phyloP scores from a whole-genome alignment of 2,329 filamentous ascomycete species.

The Iodosphaeria phyllophila region DNA sequence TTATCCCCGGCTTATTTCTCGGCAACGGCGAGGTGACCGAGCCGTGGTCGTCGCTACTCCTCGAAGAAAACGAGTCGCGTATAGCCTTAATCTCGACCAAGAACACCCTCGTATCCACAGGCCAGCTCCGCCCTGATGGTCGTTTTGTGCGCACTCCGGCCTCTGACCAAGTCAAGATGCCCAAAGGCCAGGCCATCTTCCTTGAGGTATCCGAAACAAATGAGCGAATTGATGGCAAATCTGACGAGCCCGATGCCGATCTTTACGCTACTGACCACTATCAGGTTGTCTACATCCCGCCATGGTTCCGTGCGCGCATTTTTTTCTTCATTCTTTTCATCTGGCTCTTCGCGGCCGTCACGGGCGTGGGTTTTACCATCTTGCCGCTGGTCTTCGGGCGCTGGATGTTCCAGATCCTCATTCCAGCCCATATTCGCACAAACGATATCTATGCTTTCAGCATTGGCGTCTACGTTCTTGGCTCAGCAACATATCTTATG shows the following conservation, averaged over 20 bases:
- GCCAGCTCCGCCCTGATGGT: constrained; percentile 49
- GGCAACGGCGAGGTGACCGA: constrained; percentile 26
- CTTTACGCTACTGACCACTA: constrained; percentile 42
- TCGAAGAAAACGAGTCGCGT: constrained; percentile 15
- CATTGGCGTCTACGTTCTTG: constrained; percentile 68
- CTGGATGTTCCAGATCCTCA: constrained; percentile 50
- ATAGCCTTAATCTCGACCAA: constrained; percentile 20
- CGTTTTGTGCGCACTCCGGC: constrained; percentile 82
- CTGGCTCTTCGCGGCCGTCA: constrained; percentile 82
- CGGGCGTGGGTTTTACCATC: constrained; percentile 71
- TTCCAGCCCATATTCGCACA: constrained; percentile 54
- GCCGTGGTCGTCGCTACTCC: constrained; percentile 17
- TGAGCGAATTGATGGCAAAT: constrained; percentile 39
- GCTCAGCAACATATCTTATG: constrained; percentile 42
- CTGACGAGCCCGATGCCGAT: constrained; percentile 33
- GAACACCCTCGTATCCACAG: constrained; percentile 23
- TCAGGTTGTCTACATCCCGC: constrained; percentile 63
- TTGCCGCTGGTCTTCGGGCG: constrained; percentile 75
- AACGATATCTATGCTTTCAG: constrained; percentile 97
- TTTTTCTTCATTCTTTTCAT: constrained; percentile 75
- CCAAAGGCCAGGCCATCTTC: constrained; percentile 69
- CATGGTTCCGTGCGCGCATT: constrained; percentile 64
- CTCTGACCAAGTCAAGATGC: constrained; percentile 86
- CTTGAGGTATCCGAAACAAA: constrained; percentile 54
- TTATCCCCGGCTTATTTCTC: constrained; percentile 39